Percentiles rank a stretch among this genome's conserved stretches.
phyloP scores from a whole-genome alignment of 805 yeast genomes.

The Candida broadrunensis region DNA sequence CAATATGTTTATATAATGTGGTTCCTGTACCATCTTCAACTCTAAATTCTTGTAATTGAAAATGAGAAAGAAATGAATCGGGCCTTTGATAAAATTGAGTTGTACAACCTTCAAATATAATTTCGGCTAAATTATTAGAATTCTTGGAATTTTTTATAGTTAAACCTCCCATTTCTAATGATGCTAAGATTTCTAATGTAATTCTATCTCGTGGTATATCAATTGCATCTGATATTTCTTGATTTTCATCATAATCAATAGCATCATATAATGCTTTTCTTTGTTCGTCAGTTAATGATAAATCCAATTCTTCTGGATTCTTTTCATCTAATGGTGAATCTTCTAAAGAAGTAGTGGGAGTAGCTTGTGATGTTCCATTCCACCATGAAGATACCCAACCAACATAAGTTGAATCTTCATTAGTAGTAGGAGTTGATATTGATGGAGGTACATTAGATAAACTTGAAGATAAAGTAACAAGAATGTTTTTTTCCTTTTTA shows the following conservation, averaged over 20 bases:
- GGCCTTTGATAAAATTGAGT: constrained; percentile 73
- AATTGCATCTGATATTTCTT: constrained; percentile 46
- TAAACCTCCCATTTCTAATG: constrained; percentile 75
- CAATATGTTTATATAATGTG: constrained; percentile 81
- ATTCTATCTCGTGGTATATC: constrained; percentile 74
- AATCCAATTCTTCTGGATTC: constrained; percentile 27
- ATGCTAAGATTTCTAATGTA: constrained; percentile 62
- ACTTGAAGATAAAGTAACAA: neutral
- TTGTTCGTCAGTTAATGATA: constrained; percentile 74
- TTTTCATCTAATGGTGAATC: neutral
- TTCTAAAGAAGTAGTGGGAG: constrained; percentile 6
- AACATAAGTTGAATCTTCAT: constrained; percentile 8
- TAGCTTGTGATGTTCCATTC: constrained; percentile 31
- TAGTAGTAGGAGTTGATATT: constrained; percentile 10
- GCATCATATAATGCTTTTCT: constrained; percentile 88
- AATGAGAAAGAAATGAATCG: constrained; percentile 68
- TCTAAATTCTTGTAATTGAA: constrained; percentile 75
- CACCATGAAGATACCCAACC: constrained; percentile 80
- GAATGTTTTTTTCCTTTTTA: constrained; percentile 46
- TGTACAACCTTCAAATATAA: constrained; percentile 79
- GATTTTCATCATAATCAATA: constrained; percentile 80
- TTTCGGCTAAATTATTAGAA: constrained; percentile 60
- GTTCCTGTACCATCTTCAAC: constrained; percentile 84
- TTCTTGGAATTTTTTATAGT: constrained; percentile 47
- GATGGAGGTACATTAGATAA: constrained; percentile 2